Conservation (phyloP, 1,284 basidiomycete species). For the Trametes versicolor region DNA sequence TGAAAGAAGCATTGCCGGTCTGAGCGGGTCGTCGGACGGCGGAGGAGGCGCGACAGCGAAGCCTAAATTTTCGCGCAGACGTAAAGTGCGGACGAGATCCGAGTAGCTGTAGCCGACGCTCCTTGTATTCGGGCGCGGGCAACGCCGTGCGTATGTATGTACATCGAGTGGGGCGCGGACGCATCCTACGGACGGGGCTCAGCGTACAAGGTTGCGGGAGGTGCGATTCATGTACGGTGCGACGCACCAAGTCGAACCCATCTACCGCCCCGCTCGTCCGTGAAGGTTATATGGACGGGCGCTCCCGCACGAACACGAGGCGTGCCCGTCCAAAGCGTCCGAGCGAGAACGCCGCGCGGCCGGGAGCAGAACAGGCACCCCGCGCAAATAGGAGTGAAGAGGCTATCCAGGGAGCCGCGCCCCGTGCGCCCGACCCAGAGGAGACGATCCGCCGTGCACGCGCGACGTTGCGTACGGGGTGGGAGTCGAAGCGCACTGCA, state of each 20-base stretch:
- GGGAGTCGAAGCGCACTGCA: conserved; percentile 2
- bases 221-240: not conserved
- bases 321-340: not conserved
- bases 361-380: conserved; percentile 21
- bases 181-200: conserved; percentile 1
- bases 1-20: not conserved
- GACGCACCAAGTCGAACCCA: not conserved
- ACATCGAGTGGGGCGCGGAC: no score
- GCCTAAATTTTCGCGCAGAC: not conserved
- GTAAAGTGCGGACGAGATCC: not conserved
- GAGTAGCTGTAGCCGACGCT: not conserved
- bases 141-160: not conserved
- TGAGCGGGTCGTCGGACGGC: conserved; percentile 2
- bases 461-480: conserved; percentile 5
- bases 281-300: conserved; percentile 9
- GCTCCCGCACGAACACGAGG: conserved; percentile 6
- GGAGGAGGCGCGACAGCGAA: not conserved
- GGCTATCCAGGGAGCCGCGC: conserved; percentile 15
- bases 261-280: not conserved
- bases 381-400: conserved; percentile 22
- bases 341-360: not conserved
- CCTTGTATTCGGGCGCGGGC: not conserved
- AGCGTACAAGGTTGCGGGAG: conserved; percentile 2
- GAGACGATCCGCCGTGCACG: conserved; percentile 18
- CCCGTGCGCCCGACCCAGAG: conserved; percentile 10